Evolutionary conservation across 768 basidiomycete species (phyloP).

Genomic region (Mycena belliarum): DNA sequence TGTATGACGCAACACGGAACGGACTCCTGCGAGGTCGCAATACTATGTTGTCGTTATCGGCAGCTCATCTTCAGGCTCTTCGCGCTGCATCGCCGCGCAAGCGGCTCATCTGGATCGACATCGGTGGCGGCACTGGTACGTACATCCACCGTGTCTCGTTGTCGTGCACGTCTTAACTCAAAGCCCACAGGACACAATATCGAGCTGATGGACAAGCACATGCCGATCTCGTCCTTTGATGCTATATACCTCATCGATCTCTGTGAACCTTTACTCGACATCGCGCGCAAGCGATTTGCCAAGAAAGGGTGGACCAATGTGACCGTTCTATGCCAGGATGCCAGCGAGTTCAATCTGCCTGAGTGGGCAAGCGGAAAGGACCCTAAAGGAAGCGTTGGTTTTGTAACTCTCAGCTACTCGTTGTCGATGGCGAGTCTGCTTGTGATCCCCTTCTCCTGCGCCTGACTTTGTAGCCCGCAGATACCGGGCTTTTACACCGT

Average conservation of each 20-base stretch:
- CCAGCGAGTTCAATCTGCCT: slow-evolving; percentile 64
- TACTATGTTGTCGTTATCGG: slow-evolving; percentile 50
- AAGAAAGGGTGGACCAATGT: slow-evolving; percentile 75
- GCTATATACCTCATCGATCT: slow-evolving; percentile 69
- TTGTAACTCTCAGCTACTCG: slow-evolving; percentile 57
- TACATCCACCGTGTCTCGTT: not conserved
- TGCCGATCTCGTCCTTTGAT: slow-evolving; percentile 54
- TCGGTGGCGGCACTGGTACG: slow-evolving; percentile 71
- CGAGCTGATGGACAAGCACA: slow-evolving; percentile 63
- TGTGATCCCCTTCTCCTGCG: not conserved
- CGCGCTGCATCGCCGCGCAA: slow-evolving; percentile 26
- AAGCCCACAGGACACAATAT: slow-evolving; percentile 73
- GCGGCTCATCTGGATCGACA: slow-evolving; percentile 73
- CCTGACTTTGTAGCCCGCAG: slow-evolving; percentile 28
- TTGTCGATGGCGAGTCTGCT: slow-evolving; percentile 49
- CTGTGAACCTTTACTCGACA: slow-evolving; percentile 68
- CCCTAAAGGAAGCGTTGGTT: slow-evolving; percentile 55
- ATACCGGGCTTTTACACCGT: slow-evolving; percentile 67
- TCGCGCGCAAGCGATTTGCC: slow-evolving; percentile 68
- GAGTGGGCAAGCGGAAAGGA: slow-evolving; percentile 52
- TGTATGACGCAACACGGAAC: slow-evolving; percentile 70
- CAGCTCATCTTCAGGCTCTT: slow-evolving; percentile 14
- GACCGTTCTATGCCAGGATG: slow-evolving; percentile 71
- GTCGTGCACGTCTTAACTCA: too few species aligned
- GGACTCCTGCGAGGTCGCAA: slow-evolving; percentile 66